These are phyloP conservation scores for Tricholomella constricta DNA, from an alignment of 768 basidiomycete genomes.

Conservation along the genomic window DNA sequence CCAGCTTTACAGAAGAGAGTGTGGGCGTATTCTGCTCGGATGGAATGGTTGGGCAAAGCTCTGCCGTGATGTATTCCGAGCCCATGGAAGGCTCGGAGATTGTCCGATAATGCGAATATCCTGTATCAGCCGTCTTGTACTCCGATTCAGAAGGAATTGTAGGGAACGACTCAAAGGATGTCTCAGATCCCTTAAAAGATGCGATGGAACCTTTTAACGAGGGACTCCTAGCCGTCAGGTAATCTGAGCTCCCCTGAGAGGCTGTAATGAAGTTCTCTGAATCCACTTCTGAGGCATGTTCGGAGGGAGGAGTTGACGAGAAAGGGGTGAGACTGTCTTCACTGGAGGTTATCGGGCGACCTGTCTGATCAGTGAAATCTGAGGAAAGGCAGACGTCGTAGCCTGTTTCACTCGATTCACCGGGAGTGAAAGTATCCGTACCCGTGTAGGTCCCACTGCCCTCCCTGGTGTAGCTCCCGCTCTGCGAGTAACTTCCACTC, in stretches of 20 bases:
- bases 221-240: slow-evolving; percentile 43
- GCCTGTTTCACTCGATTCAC: slow-evolving; percentile 49
- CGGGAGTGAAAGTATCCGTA: slow-evolving; percentile 34
- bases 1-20: slow-evolving; percentile 35
- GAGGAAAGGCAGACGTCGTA: slow-evolving; percentile 57
- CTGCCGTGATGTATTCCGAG: slow-evolving; percentile 54
- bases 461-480: slow-evolving; percentile 14
- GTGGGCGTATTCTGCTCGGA: slow-evolving; percentile 44
- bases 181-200: slow-evolving; percentile 43
- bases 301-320: slow-evolving; percentile 31
- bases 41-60: slow-evolving; percentile 44
- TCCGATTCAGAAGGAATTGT: slow-evolving; percentile 58
- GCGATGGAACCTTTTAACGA: slow-evolving; percentile 50
- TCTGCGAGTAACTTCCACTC: slow-evolving; percentile 30
- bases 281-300: slow-evolving; percentile 34
- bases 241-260: slow-evolving; percentile 55
- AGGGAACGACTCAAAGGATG: slow-evolving; percentile 59
- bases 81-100: slow-evolving; percentile 27
- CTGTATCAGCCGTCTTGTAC: slow-evolving; percentile 34
- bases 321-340: slow-evolving; percentile 34
- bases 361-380: slow-evolving; percentile 45
- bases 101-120: slow-evolving; percentile 30
- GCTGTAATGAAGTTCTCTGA: slow-evolving; percentile 45
- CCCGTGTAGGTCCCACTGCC: slow-evolving; percentile 20
- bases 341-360: slow-evolving; percentile 31